phyloP scores from a whole-genome alignment of 352 stramenopile species.

The Globisporangium solare region DNA sequence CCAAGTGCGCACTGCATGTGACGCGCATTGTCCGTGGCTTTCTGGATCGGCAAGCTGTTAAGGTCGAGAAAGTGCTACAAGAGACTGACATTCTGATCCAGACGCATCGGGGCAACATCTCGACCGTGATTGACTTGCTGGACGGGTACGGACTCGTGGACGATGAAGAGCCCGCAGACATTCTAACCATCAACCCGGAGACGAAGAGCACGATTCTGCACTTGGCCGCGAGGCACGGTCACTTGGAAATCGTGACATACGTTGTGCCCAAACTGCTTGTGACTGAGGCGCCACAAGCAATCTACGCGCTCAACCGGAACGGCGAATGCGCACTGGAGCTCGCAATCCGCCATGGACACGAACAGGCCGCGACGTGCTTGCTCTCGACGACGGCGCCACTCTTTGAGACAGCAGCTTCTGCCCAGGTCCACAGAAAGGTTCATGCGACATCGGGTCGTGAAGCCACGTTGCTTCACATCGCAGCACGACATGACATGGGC shows the following conservation, averaged over 20 bases:
- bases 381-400: constrained; percentile 49
- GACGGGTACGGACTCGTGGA: constrained; percentile 40
- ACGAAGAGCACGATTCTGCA: constrained; percentile 45
- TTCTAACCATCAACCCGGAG: constrained; percentile 22
- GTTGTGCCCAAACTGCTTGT: constrained; percentile 36
- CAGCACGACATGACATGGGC: constrained; percentile 35
- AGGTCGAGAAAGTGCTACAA: constrained; percentile 15
- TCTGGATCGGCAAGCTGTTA: constrained; percentile 25
- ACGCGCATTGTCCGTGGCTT: constrained; percentile 56
- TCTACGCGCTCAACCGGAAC: constrained; percentile 15
- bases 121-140: constrained; percentile 52
- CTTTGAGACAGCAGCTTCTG: constrained; percentile 15
- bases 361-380: constrained; percentile 50
- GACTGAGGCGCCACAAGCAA: constrained; percentile 14
- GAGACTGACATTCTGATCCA: constrained; percentile 49
- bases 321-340: constrained; percentile 46
- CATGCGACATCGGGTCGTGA: constrained; percentile 16
- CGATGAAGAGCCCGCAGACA: constrained; percentile 32
- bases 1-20: constrained; percentile 31
- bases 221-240: constrained; percentile 42
- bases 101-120: constrained; percentile 39
- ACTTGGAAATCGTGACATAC: constrained; percentile 44
- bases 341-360: constrained; percentile 36
- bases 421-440: not conserved
- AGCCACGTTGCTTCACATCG: constrained; percentile 45